These are phyloP conservation scores for Colletotrichum sp. DNA, from an alignment of 2,329 filamentous ascomycete genomes.

Conservation along the genomic window DNA sequence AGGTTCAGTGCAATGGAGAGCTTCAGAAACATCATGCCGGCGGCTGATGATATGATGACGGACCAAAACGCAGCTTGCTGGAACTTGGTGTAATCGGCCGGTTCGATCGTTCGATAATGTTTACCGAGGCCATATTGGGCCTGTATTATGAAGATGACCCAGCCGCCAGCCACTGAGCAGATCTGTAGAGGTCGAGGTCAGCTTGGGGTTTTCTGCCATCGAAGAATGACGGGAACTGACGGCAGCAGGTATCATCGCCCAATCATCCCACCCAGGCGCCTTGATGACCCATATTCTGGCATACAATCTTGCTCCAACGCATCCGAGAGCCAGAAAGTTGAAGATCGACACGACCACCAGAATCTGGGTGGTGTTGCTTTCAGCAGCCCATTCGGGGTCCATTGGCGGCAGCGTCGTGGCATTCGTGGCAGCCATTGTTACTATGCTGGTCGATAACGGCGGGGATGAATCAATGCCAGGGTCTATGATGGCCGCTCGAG, in stretches of 20 bases:
- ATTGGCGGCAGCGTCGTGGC: neutral
- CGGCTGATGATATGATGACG: conserved; percentile 42
- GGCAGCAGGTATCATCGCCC: conserved; percentile 27
- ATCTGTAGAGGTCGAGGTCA: conserved; percentile 20
- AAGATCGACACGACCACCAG: conserved; percentile 22
- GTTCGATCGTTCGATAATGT: conserved; percentile 41
- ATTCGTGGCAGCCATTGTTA: neutral
- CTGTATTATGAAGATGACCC: conserved; percentile 45
- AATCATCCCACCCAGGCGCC: neutral
- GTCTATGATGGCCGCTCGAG: neutral
- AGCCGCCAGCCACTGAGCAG: conserved; percentile 32
- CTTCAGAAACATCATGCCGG: conserved; percentile 24
- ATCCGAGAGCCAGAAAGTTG: neutral
- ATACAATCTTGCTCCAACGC: neutral
- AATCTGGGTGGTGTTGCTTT: conserved; percentile 28
- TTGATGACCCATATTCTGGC: neutral
- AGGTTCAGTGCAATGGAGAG: conserved; percentile 26
- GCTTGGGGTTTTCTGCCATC: neutral
- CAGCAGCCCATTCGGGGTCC: conserved; percentile 24
- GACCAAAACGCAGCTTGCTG: conserved; percentile 47
- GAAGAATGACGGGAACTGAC: conserved; percentile 1
- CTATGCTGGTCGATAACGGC: neutral
- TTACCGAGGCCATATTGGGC: conserved; percentile 50
- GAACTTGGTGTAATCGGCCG: conserved; percentile 36
- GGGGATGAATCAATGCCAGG: neutral